Base-by-base conservation (phyloP, 1,284 basidiomycete species). In the Laetiporus sulphureus region DNA sequence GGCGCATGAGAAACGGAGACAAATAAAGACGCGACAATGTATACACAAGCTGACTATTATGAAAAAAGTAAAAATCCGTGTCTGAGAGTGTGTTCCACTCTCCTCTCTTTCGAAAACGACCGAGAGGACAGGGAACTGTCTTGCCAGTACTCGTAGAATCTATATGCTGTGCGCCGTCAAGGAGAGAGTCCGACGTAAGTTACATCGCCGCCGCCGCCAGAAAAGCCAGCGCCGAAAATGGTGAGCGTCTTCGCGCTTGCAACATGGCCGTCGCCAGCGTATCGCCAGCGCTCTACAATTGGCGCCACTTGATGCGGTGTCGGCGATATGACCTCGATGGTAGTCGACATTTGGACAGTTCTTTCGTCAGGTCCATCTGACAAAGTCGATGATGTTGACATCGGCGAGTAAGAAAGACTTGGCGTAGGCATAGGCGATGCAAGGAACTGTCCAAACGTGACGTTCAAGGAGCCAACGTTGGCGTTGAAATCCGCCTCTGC, bases 321-420 rank as follows among this genome's bases (percentile, higher is more conserved):
- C 15, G 51, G 47, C 33, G 54, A 48, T 2, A 58, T 44, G 3
- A 58, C 36, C 23, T 61, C 60, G 36, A 52, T 36, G 41, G 60
- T 50, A 23, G 50, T 54, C 7, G 45, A 37, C 55, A 63, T 56
- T 41, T 61, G 60, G 15, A 63, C 52, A 0, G 60, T 63, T 5
- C 62, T 49, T 16, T 62, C 62, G 36, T 54, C 56, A 23, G 51
- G 45, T 22, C 61, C 57, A 34, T 64, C 63, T 2, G 57, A 60
- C 22, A 59, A 61, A 6, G 49, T 24, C 5, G 54, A 57, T 7
- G 57, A 57, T 3, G 52, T 52, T 7, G 60, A 60, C 56, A 57
- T 57, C 18, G 60, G 60, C 31, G 60, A 60, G 43, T 57, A 57
- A 8, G 47, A 46, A 19, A 62, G 45, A 2, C 52, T 47, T 5